Percentiles rank a stretch among this genome's conserved stretches.
Evolutionary conservation across 805 yeast species (phyloP).

Genomic region (Saccharomycopsis sp.): DNA sequence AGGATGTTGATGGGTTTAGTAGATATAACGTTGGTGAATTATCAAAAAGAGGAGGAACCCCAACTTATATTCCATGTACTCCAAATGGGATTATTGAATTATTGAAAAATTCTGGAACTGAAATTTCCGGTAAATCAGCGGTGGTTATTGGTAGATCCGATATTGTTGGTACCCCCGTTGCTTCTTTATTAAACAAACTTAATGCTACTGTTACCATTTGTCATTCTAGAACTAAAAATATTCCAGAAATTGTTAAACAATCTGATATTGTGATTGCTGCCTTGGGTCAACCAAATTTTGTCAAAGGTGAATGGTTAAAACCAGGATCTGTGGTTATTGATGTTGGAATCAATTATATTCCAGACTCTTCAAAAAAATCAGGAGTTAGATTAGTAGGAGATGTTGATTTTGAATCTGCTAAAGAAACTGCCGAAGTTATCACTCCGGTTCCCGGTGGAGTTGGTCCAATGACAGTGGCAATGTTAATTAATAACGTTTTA

Average conservation of each 20-base stretch:
- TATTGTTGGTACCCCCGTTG: conserved; percentile 91
- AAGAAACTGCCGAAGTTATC: conserved; percentile 51
- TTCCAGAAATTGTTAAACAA: conserved; percentile 43
- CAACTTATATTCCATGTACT: conserved; percentile 85
- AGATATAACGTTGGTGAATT: conserved; percentile 83
- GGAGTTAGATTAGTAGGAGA: conserved; percentile 91
- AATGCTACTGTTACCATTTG: conserved; percentile 76
- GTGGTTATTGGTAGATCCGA: conserved; percentile 94
- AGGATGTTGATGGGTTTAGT: conserved; percentile 95
- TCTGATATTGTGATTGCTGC: conserved; percentile 93
- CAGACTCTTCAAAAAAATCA: conserved; percentile 61
- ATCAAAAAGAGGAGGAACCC: conserved; percentile 75
- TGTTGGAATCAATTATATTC: conserved; percentile 88
- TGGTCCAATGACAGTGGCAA: conserved; percentile 98
- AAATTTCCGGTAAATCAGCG: conserved; percentile 68
- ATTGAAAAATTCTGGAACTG: conserved; percentile 57
- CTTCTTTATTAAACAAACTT: conserved; percentile 65
- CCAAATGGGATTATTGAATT: conserved; percentile 87
- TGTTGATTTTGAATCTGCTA: conserved; percentile 69
- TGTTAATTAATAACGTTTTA: conserved; percentile 78
- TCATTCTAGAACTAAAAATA: conserved; percentile 62
- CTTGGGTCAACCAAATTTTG: conserved; percentile 75
- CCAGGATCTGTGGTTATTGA: conserved; percentile 79
- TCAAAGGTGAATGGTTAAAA: conserved; percentile 83
- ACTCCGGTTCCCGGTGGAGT: conserved; percentile 99